Percentiles rank a stretch among this genome's conserved stretches.
These are phyloP conservation scores for Brassica incana DNA, from an alignment of 345 rosid species.

Conservation along the genomic window DNA sequence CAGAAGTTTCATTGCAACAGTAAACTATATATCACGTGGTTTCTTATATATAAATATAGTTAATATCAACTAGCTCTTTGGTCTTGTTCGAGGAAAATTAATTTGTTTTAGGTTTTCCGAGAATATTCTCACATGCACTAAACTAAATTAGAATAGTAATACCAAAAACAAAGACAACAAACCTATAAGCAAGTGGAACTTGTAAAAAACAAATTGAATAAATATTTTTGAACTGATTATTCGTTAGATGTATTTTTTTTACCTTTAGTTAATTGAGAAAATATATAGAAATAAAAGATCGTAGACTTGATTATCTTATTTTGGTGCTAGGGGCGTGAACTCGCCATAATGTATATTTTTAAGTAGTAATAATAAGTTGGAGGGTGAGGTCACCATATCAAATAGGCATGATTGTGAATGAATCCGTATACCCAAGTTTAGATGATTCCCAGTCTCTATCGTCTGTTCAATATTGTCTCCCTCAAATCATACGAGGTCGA, in stretches of 20 bases:
- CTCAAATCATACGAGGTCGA: constrained; percentile 19
- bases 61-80: neutral
- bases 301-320: neutral
- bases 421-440: constrained; percentile 12
- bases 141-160: neutral
- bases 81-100: neutral
- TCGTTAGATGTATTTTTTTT: neutral
- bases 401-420: neutral
- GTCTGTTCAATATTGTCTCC: neutral
- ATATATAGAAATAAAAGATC: neutral
- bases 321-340: neutral
- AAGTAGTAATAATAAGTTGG: neutral
- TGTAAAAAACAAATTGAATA: neutral
- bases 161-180: neutral
- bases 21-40: neutral
- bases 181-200: neutral
- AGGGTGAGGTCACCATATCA: neutral
- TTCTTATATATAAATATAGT: neutral
- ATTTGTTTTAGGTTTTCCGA: neutral
- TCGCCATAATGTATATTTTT: too few relatives aligned
- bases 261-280: neutral
- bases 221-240: neutral
- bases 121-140: neutral
- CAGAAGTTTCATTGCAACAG: neutral
- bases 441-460: constrained; percentile 6